Conservation (phyloP, 495 filamentous ascomycete genomes). For the Copromyces sp. region DNA sequence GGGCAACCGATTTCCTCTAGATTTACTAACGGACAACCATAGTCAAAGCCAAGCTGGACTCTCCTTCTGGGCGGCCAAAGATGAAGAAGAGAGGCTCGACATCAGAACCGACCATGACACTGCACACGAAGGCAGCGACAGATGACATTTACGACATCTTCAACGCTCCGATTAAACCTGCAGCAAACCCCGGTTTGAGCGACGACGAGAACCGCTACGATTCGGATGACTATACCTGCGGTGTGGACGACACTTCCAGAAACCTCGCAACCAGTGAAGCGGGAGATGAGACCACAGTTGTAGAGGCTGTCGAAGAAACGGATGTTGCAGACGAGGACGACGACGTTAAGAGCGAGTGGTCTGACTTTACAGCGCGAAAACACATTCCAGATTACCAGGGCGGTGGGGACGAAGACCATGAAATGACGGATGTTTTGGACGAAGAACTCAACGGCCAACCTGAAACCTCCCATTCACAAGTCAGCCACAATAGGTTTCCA, state of each 20-base stretch:
- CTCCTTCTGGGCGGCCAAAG: constrained; percentile 67
- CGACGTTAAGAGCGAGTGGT: constrained; percentile 64
- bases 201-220: constrained; percentile 57
- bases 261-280: constrained; percentile 42
- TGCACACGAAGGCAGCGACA: constrained; percentile 88
- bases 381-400: constrained; percentile 49
- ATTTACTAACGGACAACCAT: constrained; percentile 10
- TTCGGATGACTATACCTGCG: constrained; percentile 72
- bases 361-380: constrained; percentile 67
- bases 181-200: constrained; percentile 35
- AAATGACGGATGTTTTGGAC: constrained; percentile 26
- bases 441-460: constrained; percentile 5
- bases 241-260: constrained; percentile 61
- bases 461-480: background rate
- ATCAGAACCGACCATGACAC: constrained; percentile 86
- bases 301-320: constrained; percentile 15
- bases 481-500: background rate
- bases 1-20: background rate
- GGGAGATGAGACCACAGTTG: constrained; percentile 23
- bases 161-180: constrained; percentile 69
- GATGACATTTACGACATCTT: constrained; percentile 97
- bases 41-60: constrained; percentile 91
- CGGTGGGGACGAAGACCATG: constrained; percentile 12
- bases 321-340: constrained; percentile 55
- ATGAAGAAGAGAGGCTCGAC: constrained; percentile 52